Evolutionary conservation across 208 protist species (phyloP), one percentile per base, ranked within the genome.

Genomic region (Wallacemonas sp.): DNA sequence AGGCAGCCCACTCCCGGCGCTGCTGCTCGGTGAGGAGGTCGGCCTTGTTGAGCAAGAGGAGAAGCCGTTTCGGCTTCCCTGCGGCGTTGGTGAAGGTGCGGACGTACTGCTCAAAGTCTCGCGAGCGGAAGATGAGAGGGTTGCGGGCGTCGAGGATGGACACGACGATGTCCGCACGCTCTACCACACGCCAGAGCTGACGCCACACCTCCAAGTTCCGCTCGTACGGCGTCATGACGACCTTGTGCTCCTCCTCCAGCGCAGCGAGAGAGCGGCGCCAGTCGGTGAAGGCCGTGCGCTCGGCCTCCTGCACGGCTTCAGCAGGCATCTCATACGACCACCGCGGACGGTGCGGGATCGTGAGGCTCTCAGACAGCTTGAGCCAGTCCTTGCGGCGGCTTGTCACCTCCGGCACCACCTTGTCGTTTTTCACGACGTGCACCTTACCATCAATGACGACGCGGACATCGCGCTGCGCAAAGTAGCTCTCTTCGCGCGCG

Each of bases 131-230:
- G 46, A 98, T 84, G 15, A 99, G 85, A 15, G 98, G 98, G 81
- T 99, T 99, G 36, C 98, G 78, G 0, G 94, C 94, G 71, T 99
- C 98, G 0, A 98, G 64, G 44, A 99, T 98, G 70, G 98, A 85
- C 5, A 97, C 61, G 5, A 98, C 77, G 9, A 99, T 57, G 67
- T 99, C 89, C 8, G 85, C 87, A 22, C 96, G 89, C 84, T 99
- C 98, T 30, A 98, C 81, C 34, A 99, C 98, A 24, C 98, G 89
- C 98, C 98, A 99, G 33, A 99, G 85, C 83, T 99, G 98, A 30
- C 98, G 85, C 98, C 98, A 99, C 21, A 99, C 96, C 75, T 99
- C 97, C 8, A 99, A 48, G 79, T 99, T 99, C 70, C 98, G 98
- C 84, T 99, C 98, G 68, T 98, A 99, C 24, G 98, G 98, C 27